Conservation (phyloP, 768 basidiomycete species). For the Saitozyma podzolica region DNA sequence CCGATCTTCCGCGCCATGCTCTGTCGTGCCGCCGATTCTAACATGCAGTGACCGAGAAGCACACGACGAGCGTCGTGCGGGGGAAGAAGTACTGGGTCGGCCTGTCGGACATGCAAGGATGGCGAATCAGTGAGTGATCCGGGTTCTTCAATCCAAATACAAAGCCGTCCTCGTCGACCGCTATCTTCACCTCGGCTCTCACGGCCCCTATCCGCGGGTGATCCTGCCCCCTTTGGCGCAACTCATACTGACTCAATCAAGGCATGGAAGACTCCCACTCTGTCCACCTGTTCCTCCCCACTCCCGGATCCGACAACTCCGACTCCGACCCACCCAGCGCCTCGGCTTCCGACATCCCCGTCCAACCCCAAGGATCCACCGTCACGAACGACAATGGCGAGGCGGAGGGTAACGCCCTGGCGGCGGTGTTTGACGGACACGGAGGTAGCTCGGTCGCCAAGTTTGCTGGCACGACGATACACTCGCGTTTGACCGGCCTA, state of each 20-base stretch:
- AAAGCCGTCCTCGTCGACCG: constrained; percentile 1
- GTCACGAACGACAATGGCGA: constrained; percentile 57
- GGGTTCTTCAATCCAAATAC: background rate
- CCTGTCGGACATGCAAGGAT: constrained; percentile 97
- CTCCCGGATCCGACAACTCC: constrained; percentile 9
- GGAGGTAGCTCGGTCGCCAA: constrained; percentile 67
- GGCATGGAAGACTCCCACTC: constrained; percentile 98
- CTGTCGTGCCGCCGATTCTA: background rate
- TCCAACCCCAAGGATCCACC: constrained; percentile 47
- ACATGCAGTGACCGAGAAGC: constrained; percentile 65
- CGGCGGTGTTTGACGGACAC: constrained; percentile 97
- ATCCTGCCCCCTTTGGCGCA: too few species aligned
- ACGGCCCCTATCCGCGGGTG: too few species aligned
- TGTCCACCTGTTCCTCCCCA: constrained; percentile 64
- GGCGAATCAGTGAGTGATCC: constrained; percentile 83
- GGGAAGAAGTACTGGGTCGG: constrained; percentile 61
- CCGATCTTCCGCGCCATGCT: background rate
- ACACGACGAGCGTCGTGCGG: constrained; percentile 55
- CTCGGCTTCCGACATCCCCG: constrained; percentile 30
- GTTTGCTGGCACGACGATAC: constrained; percentile 50
- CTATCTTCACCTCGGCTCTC: too few species aligned
- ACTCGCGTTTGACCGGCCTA: constrained; percentile 40
- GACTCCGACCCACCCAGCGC: background rate
- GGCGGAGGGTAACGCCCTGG: constrained; percentile 64
- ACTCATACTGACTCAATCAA: constrained; percentile 47